phyloP scores from a whole-genome alignment of 345 rosid species.

The Populus pruinosa region DNA sequence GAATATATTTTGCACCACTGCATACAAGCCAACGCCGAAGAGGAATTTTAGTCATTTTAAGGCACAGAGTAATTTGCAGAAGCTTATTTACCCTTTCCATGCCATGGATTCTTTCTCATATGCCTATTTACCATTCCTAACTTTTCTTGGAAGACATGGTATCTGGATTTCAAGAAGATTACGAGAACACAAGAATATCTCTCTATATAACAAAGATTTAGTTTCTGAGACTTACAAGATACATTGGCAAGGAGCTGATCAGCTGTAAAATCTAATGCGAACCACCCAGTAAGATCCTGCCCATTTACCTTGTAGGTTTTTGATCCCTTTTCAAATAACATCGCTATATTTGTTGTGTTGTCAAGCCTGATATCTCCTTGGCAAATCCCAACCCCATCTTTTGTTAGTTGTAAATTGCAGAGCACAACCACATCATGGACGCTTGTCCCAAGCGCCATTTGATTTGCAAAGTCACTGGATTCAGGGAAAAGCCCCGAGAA shows the following conservation, averaged over 20 bases:
- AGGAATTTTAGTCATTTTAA: not conserved
- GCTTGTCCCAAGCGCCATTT: conserved; percentile 34
- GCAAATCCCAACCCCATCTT: conserved; percentile 67
- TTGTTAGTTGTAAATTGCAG: conserved; percentile 70
- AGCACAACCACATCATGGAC: conserved; percentile 34
- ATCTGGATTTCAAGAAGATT: not conserved
- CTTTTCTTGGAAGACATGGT: not conserved
- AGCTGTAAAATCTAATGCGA: conserved; percentile 44
- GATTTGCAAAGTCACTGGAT: conserved; percentile 45
- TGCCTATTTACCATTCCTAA: too few species aligned
- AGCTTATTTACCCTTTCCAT: not conserved
- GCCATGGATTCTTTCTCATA: not conserved
- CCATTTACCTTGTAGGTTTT: conserved; percentile 58
- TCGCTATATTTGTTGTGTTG: conserved; percentile 49
- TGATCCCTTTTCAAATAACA: conserved; percentile 30
- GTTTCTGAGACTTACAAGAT: conserved; percentile 32
- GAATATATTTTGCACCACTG: conserved; percentile 58
- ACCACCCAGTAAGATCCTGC: conserved; percentile 54
- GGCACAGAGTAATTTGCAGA: not conserved
- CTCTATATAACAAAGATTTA: not conserved
- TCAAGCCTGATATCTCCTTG: conserved; percentile 50
- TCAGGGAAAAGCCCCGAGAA: conserved; percentile 78
- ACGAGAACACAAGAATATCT: not conserved
- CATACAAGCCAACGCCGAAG: not conserved
- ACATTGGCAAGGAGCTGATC: conserved; percentile 33